Evolutionary conservation across 805 yeast genomes (phyloP).

Genomic region (Pichia californica): DNA sequence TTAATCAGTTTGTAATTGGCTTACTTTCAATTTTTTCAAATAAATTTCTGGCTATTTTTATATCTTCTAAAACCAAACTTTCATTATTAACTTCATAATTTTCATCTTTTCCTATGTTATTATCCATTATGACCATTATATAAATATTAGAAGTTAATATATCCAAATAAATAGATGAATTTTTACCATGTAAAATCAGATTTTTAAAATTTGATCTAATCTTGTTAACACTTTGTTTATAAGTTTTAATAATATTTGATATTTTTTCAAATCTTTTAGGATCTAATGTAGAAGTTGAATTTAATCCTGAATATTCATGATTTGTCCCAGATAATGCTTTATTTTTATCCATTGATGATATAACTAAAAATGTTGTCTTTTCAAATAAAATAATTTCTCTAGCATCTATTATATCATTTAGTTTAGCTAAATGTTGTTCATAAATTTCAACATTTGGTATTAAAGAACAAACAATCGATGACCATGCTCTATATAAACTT

Average conservation of each 20-base stretch:
- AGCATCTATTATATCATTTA: slow-evolving; percentile 72
- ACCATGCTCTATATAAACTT: slow-evolving; percentile 93
- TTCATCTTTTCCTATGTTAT: slow-evolving; percentile 11
- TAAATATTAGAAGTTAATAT: slow-evolving; percentile 31
- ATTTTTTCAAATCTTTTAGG: slow-evolving; percentile 94
- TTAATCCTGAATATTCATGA: slow-evolving; percentile 1
- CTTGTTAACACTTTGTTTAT: slow-evolving; percentile 86
- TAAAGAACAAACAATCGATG: slow-evolving; percentile 87
- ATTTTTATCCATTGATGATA: slow-evolving; percentile 47
- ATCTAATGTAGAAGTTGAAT: slow-evolving; percentile 40
- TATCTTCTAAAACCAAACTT: slow-evolving; percentile 29
- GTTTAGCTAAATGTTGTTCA: slow-evolving; percentile 65
- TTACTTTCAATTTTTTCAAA: slow-evolving; percentile 28
- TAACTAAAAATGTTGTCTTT: slow-evolving; percentile 83
- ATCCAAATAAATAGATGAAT: slow-evolving; percentile 31
- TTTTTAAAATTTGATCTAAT: slow-evolving; percentile 79
- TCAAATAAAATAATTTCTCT: slow-evolving; percentile 90
- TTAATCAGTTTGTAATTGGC: not conserved
- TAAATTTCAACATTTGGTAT: slow-evolving; percentile 85
- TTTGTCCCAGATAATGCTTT: slow-evolving; percentile 13
- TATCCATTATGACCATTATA: slow-evolving; percentile 33
- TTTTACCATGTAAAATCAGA: slow-evolving; percentile 55
- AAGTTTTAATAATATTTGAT: slow-evolving; percentile 87
- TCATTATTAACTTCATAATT: slow-evolving; percentile 27
- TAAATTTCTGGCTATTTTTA: slow-evolving; percentile 28